Percentiles rank a stretch among this genome's conserved stretches.
These are phyloP conservation scores for Pleomassaria siparia DNA, from an alignment of 2,329 filamentous ascomycete genomes.

Conservation along the genomic window DNA sequence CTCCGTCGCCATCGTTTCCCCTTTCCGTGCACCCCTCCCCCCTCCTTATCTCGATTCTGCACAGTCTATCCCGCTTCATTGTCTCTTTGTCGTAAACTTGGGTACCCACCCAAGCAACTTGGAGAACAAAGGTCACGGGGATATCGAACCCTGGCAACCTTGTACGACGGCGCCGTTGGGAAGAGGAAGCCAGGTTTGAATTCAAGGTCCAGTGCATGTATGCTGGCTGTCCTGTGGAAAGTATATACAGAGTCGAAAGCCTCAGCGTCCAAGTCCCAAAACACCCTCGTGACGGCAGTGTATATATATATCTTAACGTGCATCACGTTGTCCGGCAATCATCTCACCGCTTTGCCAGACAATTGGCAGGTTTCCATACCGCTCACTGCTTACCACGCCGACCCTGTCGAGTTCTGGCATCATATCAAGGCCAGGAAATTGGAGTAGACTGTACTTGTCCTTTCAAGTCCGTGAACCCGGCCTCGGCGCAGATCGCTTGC, in stretches of 20 bases:
- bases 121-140: constrained; percentile 36
- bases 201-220: constrained; percentile 40
- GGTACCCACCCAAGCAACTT: constrained; percentile 31
- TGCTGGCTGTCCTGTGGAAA: too few species aligned
- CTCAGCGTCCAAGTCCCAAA: too few species aligned
- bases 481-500: constrained; percentile 33
- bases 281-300: too few species aligned
- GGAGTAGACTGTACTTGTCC: constrained; percentile 17
- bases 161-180: constrained; percentile 33
- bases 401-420: constrained; percentile 7
- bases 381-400: constrained; percentile 7
- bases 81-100: constrained; percentile 16
- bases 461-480: constrained; percentile 29
- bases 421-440: constrained; percentile 12
- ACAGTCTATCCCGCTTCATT: constrained; percentile 14
- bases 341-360: constrained; percentile 2
- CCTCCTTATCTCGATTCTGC: not conserved
- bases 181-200: constrained; percentile 28
- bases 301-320: too few species aligned
- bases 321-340: too few species aligned
- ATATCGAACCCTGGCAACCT: constrained; percentile 27
- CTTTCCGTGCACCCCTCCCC: constrained; percentile 4
- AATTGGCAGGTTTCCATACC: constrained; percentile 5
- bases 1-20: constrained; percentile 17
- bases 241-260: too few species aligned